These are phyloP conservation scores for Mycosphaerelloides madeirae DNA, from an alignment of 2,329 filamentous ascomycete genomes.

Conservation along the genomic window DNA sequence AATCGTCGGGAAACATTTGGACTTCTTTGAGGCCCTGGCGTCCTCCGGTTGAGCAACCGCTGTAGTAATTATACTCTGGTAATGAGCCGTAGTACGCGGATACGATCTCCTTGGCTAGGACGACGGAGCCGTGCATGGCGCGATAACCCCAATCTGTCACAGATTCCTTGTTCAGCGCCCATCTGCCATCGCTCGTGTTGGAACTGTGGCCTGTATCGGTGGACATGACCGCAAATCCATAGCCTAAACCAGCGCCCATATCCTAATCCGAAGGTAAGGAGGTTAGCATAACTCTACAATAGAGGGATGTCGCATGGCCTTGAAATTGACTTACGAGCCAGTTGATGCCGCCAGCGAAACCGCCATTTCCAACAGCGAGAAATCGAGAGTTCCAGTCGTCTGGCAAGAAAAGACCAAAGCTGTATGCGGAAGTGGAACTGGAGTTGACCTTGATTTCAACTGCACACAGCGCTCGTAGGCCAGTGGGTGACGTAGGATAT, in stretches of 20 bases:
- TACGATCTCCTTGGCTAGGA: slow-evolving; percentile 45
- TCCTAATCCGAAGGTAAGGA: no score
- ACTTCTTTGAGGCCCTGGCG: slow-evolving; percentile 53
- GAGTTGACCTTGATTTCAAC: slow-evolving; percentile 30
- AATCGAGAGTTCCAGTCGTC: slow-evolving; percentile 32
- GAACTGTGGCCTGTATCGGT: slow-evolving; percentile 46
- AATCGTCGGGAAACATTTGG: slow-evolving; percentile 52
- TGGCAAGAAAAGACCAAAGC: slow-evolving; percentile 32
- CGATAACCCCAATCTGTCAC: slow-evolving; percentile 38
- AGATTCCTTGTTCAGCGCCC: slow-evolving; percentile 37
- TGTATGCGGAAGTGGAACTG: slow-evolving; percentile 25
- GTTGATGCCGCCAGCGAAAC: slow-evolving; percentile 44
- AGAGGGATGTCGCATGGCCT: no score
- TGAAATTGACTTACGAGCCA: no score
- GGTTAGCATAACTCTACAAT: no score
- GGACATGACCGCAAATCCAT: slow-evolving; percentile 43
- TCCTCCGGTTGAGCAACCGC: slow-evolving; percentile 58
- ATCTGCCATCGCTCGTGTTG: slow-evolving; percentile 30
- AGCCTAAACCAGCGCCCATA: slow-evolving; percentile 32
- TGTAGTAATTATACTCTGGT: slow-evolving; percentile 49
- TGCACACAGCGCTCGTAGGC: slow-evolving; percentile 29
- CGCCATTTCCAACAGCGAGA: slow-evolving; percentile 43
- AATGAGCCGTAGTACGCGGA: slow-evolving; percentile 45
- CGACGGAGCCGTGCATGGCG: slow-evolving; percentile 47
- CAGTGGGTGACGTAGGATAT: slow-evolving; percentile 37